A percentile compares a stretch with the other conserved stretches of the same genome.
Conservation (phyloP, 2,329 filamentous ascomycete genomes). For the Sphaerulina musiva region DNA sequence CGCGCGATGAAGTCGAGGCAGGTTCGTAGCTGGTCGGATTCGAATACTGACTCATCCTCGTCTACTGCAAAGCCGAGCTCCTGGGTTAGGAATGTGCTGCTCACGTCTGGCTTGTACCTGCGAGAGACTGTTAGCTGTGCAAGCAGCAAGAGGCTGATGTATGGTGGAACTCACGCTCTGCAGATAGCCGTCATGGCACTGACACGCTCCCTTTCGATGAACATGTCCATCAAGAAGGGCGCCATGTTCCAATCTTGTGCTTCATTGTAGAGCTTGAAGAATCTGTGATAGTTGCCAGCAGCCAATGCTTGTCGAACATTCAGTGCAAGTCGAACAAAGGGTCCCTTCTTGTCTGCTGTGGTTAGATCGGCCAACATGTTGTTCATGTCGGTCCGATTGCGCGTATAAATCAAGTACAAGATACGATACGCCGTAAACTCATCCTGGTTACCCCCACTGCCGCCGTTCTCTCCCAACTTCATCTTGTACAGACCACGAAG, state of each 20-base stretch:
- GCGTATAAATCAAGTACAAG: conserved; percentile 97
- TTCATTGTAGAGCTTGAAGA: conserved; percentile 92
- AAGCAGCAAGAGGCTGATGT: neutral
- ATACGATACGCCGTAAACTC: conserved; percentile 99
- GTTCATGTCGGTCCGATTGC: conserved; percentile 96
- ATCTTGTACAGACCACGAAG: conserved; percentile 83
- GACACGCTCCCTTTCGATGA: conserved; percentile 87
- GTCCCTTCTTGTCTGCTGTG: conserved; percentile 83
- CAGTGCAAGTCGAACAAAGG: conserved; percentile 81
- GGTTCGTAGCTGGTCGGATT: conserved; percentile 25
- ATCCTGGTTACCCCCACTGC: conserved; percentile 68
- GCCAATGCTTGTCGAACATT: conserved; percentile 86
- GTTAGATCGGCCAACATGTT: conserved; percentile 99
- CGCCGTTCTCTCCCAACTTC: conserved; percentile 69
- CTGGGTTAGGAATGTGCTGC: conserved; percentile 85
- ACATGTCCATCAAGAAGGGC: conserved; percentile 98
- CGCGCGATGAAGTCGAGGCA: conserved; percentile 86
- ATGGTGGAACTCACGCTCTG: conserved; percentile 68
- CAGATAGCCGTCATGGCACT: conserved; percentile 86
- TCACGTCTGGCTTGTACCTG: conserved; percentile 89
- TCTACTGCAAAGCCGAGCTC: conserved; percentile 94
- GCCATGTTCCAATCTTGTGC: conserved; percentile 70
- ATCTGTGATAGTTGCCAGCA: conserved; percentile 92
- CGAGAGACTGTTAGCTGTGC: conserved; percentile 40
- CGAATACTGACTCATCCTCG: conserved; percentile 50